These are phyloP conservation scores for Colletotrichum caudatum DNA, from an alignment of 2,329 filamentous ascomycete genomes.

Conservation along the genomic window DNA sequence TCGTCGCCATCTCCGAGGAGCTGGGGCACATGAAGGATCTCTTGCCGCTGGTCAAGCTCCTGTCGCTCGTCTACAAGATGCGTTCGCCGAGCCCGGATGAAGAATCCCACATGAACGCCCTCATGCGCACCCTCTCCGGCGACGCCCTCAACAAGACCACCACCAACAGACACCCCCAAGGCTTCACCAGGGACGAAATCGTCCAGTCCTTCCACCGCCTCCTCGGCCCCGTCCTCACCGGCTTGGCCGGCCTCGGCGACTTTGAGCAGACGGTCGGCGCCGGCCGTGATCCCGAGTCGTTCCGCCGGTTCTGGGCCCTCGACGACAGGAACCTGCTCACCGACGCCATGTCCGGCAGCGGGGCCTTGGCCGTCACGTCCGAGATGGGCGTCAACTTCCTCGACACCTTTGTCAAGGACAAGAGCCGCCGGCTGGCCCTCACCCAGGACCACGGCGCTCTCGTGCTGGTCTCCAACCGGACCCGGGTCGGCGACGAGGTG, in stretches of 20 bases:
- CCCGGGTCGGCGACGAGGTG: constrained; percentile 38
- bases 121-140: constrained; percentile 47
- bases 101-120: constrained; percentile 50
- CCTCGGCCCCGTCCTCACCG: constrained; percentile 50
- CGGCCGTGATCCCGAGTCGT: constrained; percentile 49
- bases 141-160: constrained; percentile 37
- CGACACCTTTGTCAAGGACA: constrained; percentile 36
- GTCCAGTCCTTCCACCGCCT: constrained; percentile 49
- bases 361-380: constrained; percentile 43
- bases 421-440: constrained; percentile 34
- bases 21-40: constrained; percentile 49
- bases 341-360: constrained; percentile 49
- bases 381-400: constrained; percentile 45
- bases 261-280: constrained; percentile 50
- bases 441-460: constrained; percentile 39
- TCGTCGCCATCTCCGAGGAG: constrained; percentile 49
- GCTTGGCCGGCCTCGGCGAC: constrained; percentile 51
- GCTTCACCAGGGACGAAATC: constrained; percentile 46
- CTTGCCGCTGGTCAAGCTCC: constrained; percentile 50
- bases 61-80: constrained; percentile 50
- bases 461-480: constrained; percentile 31
- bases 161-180: constrained; percentile 31
- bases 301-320: constrained; percentile 52
- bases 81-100: constrained; percentile 45
- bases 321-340: constrained; percentile 51